Evolutionary conservation across 2,329 filamentous ascomycete genomes (phyloP).

Genomic region (Sporothrix luriei): DNA sequence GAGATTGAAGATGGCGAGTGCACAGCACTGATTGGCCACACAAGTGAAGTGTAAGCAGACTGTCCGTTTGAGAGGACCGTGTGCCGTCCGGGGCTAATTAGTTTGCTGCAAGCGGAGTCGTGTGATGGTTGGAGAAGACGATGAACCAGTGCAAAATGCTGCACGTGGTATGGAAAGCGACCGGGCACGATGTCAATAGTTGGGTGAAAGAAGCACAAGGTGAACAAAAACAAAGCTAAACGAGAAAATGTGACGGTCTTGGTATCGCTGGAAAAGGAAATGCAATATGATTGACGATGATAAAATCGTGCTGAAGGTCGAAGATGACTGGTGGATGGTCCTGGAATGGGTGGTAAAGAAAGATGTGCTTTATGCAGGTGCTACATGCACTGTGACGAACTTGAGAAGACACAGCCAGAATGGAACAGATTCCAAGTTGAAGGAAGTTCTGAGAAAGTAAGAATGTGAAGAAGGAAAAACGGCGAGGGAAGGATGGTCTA

Average conservation of each 20-base stretch:
- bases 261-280: constrained; percentile 9
- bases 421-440: neutral
- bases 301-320: neutral
- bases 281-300: constrained; percentile 23
- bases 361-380: constrained; percentile 22
- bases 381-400: constrained; percentile 26
- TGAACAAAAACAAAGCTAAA: constrained; percentile 5
- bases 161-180: constrained; percentile 13
- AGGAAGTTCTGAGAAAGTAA: neutral
- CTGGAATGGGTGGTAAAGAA: constrained; percentile 1
- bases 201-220: constrained; percentile 11
- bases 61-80: constrained; percentile 19
- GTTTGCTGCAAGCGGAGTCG: constrained; percentile 15
- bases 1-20: constrained; percentile 19
- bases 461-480: constrained; percentile 19
- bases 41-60: constrained; percentile 8
- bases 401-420: constrained; percentile 30
- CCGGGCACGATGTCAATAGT: constrained; percentile 13
- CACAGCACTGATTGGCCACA: constrained; percentile 30
- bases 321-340: neutral
- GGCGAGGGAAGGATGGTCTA: neutral
- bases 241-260: constrained; percentile 10
- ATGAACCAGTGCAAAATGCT: constrained; percentile 21
- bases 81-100: constrained; percentile 10
- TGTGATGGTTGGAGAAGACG: constrained; percentile 24